These are phyloP conservation scores for Podila verticillata DNA, from an alignment of 192 early-diverging fungal genomes.

Conservation along the genomic window DNA sequence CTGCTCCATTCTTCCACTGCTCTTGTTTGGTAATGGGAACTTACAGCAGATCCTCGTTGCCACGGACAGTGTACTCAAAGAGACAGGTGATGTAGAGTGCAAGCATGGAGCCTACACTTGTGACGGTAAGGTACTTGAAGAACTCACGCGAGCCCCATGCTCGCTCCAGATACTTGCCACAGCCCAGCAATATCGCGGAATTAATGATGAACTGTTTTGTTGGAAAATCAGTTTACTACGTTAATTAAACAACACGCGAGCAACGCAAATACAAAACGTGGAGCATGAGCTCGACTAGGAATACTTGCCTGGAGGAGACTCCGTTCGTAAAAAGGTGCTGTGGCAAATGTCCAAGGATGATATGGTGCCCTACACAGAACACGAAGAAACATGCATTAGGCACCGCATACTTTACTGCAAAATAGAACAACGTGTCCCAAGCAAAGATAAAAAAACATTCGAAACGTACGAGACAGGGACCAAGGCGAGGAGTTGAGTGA, in stretches of 20 bases:
- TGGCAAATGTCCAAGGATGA: slow-evolving; percentile 47
- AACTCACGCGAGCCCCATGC: slow-evolving; percentile 81
- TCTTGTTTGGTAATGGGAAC: not conserved
- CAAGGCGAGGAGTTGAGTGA: slow-evolving; percentile 24
- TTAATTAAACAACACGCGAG: too few relatives aligned
- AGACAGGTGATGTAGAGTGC: slow-evolving; percentile 60
- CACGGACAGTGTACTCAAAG: slow-evolving; percentile 60
- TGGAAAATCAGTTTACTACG: not conserved
- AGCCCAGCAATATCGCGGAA: slow-evolving; percentile 38
- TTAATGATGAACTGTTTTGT: not conserved
- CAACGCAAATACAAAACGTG: too few relatives aligned
- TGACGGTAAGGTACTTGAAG: slow-evolving; percentile 66
- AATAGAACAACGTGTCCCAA: not conserved
- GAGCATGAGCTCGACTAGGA: too few relatives aligned
- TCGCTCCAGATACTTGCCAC: slow-evolving; percentile 82
- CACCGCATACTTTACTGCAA: not conserved
- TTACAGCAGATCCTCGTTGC: slow-evolving; percentile 63
- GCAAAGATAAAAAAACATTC: not conserved
- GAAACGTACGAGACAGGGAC: slow-evolving; percentile 30
- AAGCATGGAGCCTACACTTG: slow-evolving; percentile 55
- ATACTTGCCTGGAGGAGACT: slow-evolving; percentile 29
- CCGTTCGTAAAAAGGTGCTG: slow-evolving; percentile 44
- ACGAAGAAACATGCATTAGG: not conserved
- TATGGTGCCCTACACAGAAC: slow-evolving; percentile 20
- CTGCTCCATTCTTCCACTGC: too few relatives aligned